Percentiles rank a stretch among this genome's conserved stretches.
Conservation (phyloP, 257 asterid genomes). For the Fraxinus cuspidata region DNA sequence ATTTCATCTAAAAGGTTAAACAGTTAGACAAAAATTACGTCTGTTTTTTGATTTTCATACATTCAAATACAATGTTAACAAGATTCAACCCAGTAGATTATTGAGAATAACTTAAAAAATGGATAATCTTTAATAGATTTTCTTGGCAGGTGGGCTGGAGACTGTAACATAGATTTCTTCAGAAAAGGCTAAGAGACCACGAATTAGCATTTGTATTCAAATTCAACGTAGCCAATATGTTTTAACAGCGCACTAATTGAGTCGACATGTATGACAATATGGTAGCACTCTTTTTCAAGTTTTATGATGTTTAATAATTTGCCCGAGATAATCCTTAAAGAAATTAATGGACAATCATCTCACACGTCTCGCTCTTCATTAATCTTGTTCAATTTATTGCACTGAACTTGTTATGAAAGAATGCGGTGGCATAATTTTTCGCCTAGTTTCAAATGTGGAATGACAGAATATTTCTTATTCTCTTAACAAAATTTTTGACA, state of each 20-base stretch:
- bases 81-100: not conserved
- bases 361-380: too few relatives aligned
- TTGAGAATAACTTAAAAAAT: not conserved
- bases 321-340: not conserved
- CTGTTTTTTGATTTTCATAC: not conserved
- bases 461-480: not conserved
- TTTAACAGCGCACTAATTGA: not conserved
- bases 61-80: not conserved
- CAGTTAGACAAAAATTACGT: too few relatives aligned
- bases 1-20: too few relatives aligned
- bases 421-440: not conserved
- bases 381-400: too few relatives aligned
- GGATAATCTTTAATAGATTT: not conserved
- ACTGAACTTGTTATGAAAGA: not conserved
- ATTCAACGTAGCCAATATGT: not conserved
- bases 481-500: not conserved
- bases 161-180: not conserved
- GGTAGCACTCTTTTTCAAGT: not conserved
- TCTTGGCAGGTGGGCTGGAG: not conserved
- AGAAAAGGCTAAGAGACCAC: not conserved
- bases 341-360: too few relatives aligned
- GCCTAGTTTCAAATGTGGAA: not conserved
- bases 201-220: not conserved
- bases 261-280: not conserved
- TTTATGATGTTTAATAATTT: too few relatives aligned